Evolutionary conservation across 1,284 basidiomycete genomes (phyloP).

Genomic region (Melampsora larici-populina): DNA sequence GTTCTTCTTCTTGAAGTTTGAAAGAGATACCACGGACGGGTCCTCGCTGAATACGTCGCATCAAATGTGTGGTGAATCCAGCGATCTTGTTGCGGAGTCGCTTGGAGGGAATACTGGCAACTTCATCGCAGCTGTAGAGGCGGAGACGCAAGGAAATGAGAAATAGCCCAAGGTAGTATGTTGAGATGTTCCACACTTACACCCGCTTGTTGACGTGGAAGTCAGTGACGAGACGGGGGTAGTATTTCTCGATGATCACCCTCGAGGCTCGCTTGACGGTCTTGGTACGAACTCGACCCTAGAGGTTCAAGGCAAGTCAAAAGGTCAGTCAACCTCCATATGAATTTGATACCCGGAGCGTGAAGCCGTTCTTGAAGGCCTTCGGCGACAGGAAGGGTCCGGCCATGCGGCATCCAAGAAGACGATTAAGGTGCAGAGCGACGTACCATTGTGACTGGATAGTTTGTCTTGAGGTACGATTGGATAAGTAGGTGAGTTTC

Average conservation of each 20-base stretch:
- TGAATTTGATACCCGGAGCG: too few species aligned
- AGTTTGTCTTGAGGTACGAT: conserved; percentile 4
- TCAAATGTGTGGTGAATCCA: conserved; percentile 99
- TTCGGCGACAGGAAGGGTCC: too few species aligned
- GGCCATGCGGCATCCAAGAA: too few species aligned
- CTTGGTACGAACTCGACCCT: conserved; percentile 99
- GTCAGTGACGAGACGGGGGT: conserved; percentile 91
- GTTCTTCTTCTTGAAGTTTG: conserved; percentile 99
- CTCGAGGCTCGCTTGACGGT: conserved; percentile 99
- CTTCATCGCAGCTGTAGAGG: conserved; percentile 96
- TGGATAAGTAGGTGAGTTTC: not conserved
- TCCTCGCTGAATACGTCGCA: conserved; percentile 99
- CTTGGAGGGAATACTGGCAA: conserved; percentile 96
- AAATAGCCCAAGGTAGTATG: not conserved
- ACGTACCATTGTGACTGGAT: not conserved
- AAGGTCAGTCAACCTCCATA: too few species aligned
- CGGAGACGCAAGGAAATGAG: conserved; percentile 62
- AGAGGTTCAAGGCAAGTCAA: not conserved
- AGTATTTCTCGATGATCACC: conserved; percentile 99
- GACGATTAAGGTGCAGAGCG: not conserved
- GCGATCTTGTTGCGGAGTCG: conserved; percentile 99
- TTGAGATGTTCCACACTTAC: conserved; percentile 2
- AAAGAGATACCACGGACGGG: conserved; percentile 99
- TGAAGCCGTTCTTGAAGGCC: too few species aligned
- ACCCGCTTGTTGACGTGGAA: conserved; percentile 62